phyloP scores from a whole-genome alignment of 768 basidiomycete genomes.

The Lactarius sanguifluus region DNA sequence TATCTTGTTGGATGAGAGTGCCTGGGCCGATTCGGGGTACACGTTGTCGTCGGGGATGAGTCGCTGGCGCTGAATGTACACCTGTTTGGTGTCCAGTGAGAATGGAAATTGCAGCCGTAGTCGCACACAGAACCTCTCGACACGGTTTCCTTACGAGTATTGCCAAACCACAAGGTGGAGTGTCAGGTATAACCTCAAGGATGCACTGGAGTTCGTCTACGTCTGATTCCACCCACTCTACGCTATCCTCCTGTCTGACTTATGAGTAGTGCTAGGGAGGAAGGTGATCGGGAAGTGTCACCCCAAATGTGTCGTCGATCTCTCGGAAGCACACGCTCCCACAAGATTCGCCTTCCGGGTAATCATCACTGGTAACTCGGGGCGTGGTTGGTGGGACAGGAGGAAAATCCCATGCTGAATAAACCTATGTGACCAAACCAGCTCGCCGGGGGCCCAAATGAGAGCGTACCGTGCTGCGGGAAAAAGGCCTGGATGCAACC shows the following conservation, averaged over 20 bases:
- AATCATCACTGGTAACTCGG: conserved; percentile 14
- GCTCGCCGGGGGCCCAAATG: background rate
- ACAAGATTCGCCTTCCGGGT: conserved; percentile 14
- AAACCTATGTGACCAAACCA: background rate
- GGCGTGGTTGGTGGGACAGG: conserved; percentile 7
- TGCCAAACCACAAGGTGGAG: conserved; percentile 26
- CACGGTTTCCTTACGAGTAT: conserved; percentile 26
- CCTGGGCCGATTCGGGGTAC: conserved; percentile 6
- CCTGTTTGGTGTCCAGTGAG: conserved; percentile 3
- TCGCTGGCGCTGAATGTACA: conserved; percentile 20
- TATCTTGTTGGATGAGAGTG: background rate
- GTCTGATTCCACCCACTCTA: conserved; percentile 19
- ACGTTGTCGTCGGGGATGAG: conserved; percentile 16
- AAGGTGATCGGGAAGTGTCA: background rate
- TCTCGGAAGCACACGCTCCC: conserved; percentile 15
- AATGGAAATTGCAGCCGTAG: background rate
- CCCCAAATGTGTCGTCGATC: conserved; percentile 8
- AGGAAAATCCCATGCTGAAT: background rate
- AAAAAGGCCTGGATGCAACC: conserved; percentile 14
- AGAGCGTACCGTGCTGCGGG: conserved; percentile 16
- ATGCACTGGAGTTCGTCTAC: conserved; percentile 22
- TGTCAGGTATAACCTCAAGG: conserved; percentile 26
- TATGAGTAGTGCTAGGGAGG: background rate
- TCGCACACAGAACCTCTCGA: conserved; percentile 16
- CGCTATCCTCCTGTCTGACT: background rate